Evolutionary conservation across 495 filamentous ascomycete species (phyloP).

Genomic region (Xylaria palmicola): DNA sequence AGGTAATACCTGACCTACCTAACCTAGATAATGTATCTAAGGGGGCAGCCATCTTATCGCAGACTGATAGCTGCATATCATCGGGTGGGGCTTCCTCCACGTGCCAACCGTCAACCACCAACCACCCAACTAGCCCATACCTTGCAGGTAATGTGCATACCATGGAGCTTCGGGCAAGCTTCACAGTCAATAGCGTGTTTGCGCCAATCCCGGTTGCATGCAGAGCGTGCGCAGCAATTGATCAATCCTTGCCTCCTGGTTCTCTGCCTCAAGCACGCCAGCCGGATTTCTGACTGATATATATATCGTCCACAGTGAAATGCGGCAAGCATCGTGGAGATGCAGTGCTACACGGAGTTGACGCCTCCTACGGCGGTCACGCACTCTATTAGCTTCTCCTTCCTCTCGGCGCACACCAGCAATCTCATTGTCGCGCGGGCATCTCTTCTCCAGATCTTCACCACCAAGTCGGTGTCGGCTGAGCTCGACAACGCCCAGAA

Average conservation of each 20-base stretch:
- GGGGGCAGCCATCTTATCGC: no score
- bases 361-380: constrained; percentile 90
- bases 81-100: no score
- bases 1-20: no score
- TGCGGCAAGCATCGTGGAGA: constrained; percentile 28
- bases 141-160: no score
- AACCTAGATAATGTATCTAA: no score
- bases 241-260: background rate
- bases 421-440: constrained; percentile 89
- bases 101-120: no score
- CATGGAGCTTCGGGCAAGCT: background rate
- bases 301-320: constrained; percentile 18
- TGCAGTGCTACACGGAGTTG: constrained; percentile 83
- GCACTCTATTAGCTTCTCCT: constrained; percentile 77
- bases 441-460: constrained; percentile 88
- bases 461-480: constrained; percentile 52
- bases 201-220: background rate
- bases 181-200: background rate
- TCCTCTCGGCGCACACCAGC: constrained; percentile 68
- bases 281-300: background rate
- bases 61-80: no score
- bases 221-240: background rate
- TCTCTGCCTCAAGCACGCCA: background rate
- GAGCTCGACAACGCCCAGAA: constrained; percentile 47
- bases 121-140: no score